A percentile compares a stretch with the other conserved stretches of the same genome.
phyloP scores from a whole-genome alignment of 2,329 filamentous ascomycete species.

The Fusarium pseudograminearum region DNA sequence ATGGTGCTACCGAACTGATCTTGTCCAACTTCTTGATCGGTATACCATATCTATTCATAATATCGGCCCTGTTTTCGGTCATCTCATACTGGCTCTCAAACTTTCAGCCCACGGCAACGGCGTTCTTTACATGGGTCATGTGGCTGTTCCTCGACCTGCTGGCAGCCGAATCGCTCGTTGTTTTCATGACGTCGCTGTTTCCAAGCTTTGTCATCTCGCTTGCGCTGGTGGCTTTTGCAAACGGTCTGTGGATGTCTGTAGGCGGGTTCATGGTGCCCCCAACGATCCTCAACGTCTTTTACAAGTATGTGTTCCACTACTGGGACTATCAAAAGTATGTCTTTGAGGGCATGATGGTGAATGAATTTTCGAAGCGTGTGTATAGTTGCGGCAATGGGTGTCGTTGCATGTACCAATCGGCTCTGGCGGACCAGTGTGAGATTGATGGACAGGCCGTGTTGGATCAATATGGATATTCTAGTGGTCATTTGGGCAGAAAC shows the following conservation, averaged over 20 bases:
- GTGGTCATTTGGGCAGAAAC: constrained; percentile 78
- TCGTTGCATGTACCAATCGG: constrained; percentile 78
- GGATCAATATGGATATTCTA: constrained; percentile 75
- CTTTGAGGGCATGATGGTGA: constrained; percentile 94
- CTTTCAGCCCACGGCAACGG: constrained; percentile 72
- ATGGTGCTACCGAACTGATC: constrained; percentile 78
- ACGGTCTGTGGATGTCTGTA: constrained; percentile 91
- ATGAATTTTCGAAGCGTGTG: constrained; percentile 76
- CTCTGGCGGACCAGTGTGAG: constrained; percentile 65
- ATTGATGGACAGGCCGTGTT: constrained; percentile 80
- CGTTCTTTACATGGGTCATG: constrained; percentile 83
- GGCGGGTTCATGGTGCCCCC: constrained; percentile 84
- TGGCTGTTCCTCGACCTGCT: constrained; percentile 89
- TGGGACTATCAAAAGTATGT: constrained; percentile 90
- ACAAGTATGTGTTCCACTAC: constrained; percentile 88
- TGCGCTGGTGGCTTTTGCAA: constrained; percentile 84
- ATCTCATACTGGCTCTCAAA: constrained; percentile 85
- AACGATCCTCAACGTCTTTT: constrained; percentile 81
- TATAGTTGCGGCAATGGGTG: constrained; percentile 66
- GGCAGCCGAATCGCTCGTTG: constrained; percentile 84
- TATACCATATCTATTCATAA: constrained; percentile 83
- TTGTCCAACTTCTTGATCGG: constrained; percentile 86
- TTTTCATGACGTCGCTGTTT: constrained; percentile 78
- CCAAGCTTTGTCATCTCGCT: constrained; percentile 85
- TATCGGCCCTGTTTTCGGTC: constrained; percentile 79